These are phyloP conservation scores for Garcia nutans DNA, from an alignment of 345 rosid species.

Conservation along the genomic window DNA sequence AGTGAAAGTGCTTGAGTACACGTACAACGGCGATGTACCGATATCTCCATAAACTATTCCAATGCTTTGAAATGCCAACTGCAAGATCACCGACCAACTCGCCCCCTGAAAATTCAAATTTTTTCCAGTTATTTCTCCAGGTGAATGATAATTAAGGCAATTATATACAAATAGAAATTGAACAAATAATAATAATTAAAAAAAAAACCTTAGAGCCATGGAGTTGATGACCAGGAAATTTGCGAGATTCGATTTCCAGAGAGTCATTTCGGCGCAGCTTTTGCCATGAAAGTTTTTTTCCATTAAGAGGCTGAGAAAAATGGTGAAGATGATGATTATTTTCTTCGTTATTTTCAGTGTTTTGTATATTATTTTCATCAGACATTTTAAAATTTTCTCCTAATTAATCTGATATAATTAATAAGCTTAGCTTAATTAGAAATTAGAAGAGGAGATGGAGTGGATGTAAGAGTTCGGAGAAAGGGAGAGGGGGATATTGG, in stretches of 20 bases:
- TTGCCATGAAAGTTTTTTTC: slow-evolving; percentile 19
- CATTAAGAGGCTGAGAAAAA: slow-evolving; percentile 17
- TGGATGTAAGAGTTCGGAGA: no score
- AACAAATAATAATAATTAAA: no score
- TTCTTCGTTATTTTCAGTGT: neutral
- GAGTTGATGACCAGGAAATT: slow-evolving; percentile 5
- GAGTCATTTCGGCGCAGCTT: slow-evolving; percentile 42
- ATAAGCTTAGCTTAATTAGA: neutral
- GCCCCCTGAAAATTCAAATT: neutral
- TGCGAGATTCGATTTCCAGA: slow-evolving; percentile 45
- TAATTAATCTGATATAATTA: neutral
- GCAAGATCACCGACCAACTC: slow-evolving; percentile 40
- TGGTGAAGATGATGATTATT: neutral
- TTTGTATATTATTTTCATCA: neutral
- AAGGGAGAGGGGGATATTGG: neutral
- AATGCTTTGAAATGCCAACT: slow-evolving; percentile 58
- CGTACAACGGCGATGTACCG: slow-evolving; percentile 63
- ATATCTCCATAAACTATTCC: slow-evolving; percentile 62
- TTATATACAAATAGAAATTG: neutral
- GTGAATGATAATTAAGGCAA: no score
- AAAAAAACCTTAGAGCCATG: slow-evolving; percentile 33
- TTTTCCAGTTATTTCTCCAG: no score
- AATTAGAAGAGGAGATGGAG: neutral
- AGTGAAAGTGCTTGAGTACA: slow-evolving; percentile 36
- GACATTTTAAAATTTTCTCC: slow-evolving; percentile 4